Base-by-base conservation (phyloP, 2,329 filamentous ascomycete species). In the Trichoderma koningii region DNA sequence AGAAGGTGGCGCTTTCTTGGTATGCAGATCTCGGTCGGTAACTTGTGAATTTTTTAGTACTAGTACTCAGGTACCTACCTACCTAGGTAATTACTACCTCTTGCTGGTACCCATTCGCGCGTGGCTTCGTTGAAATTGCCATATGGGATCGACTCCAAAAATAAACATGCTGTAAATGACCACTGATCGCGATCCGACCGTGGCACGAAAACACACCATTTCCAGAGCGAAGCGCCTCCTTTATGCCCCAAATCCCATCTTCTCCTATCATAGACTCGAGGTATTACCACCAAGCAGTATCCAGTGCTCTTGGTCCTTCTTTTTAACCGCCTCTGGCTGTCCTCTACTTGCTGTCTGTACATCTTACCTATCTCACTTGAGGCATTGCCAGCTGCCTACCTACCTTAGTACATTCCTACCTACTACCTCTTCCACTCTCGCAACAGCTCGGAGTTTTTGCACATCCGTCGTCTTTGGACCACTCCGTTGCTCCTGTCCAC, bases 61-160 rank as follows among this genome's bases (percentile, higher is more conserved):
- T 23, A 23, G 21, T 23, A 23, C 3, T 23, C 21, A 10, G 7
- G 12, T 28, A 51, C 28, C 28, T 5, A 23, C 21, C 21, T 26
- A 50, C 7, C 47, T n/a, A 5, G 23, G 7, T 15, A 21, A 10
- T 23, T 23, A 23, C 21, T 23, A 23, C 21, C 21, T 23, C 21
- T 15, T 14, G 15, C 34, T 23, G 19, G 34, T 44, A 44, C 53
- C 53, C 26, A 23, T 21, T 38, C 26, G 15, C 53, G 41, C 19
- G 53, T 28, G 34, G 53, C 28, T 56, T 56, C 53, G 53, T 44
- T 23, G 26, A 56, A 44, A 56, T 44, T 44, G 41, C 21, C 53
- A 44, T n/a, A 38, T 44, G 15, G 38, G 53, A 1, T 28, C 38
- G 23, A n/a, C 19, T 15, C 53, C 19, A 38, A 55, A 28, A 44